Conservation (phyloP, 2,329 filamentous ascomycete genomes). For the Stromatinia cepivora region DNA sequence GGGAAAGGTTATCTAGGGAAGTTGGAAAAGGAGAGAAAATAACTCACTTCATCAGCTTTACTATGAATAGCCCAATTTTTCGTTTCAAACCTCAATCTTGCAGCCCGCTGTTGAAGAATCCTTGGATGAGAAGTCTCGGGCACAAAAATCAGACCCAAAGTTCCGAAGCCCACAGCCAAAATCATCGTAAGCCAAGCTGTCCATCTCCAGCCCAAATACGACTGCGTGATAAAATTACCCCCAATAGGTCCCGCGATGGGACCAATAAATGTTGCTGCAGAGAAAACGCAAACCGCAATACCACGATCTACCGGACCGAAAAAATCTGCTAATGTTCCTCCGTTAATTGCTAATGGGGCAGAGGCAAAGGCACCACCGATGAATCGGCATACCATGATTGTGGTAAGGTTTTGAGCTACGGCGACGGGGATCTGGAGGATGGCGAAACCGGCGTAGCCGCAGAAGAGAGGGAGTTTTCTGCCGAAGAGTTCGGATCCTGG, state of each 20-base stretch:
- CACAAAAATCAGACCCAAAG: slow-evolving; percentile 4
- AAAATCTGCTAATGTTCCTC: slow-evolving; percentile 63
- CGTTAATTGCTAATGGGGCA: slow-evolving; percentile 51
- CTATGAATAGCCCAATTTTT: slow-evolving; percentile 43
- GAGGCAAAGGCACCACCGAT: slow-evolving; percentile 54
- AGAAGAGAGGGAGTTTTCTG: slow-evolving; percentile 49
- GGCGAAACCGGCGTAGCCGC: slow-evolving; percentile 49
- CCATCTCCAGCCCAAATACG: slow-evolving; percentile 56
- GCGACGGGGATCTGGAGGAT: slow-evolving; percentile 58
- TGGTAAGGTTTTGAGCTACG: slow-evolving; percentile 53
- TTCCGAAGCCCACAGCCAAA: slow-evolving; percentile 45
- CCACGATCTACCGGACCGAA: slow-evolving; percentile 60
- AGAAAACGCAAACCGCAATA: slow-evolving; percentile 65
- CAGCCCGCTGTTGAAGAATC: slow-evolving; percentile 51
- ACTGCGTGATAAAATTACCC: slow-evolving; percentile 48
- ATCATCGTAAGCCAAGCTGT: slow-evolving; percentile 57
- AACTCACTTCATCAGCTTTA: slow-evolving; percentile 46
- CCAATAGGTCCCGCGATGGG: slow-evolving; percentile 42
- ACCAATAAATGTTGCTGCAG: slow-evolving; percentile 45
- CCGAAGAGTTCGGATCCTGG: slow-evolving; percentile 52
- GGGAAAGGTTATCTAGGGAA: slow-evolving; percentile 63
- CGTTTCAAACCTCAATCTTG: slow-evolving; percentile 47
- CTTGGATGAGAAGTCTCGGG: slow-evolving; percentile 15
- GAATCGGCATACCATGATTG: slow-evolving; percentile 56
- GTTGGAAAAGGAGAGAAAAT: slow-evolving; percentile 65